phyloP scores from a whole-genome alignment of 768 basidiomycete species.

The Amylocystis lapponica region DNA sequence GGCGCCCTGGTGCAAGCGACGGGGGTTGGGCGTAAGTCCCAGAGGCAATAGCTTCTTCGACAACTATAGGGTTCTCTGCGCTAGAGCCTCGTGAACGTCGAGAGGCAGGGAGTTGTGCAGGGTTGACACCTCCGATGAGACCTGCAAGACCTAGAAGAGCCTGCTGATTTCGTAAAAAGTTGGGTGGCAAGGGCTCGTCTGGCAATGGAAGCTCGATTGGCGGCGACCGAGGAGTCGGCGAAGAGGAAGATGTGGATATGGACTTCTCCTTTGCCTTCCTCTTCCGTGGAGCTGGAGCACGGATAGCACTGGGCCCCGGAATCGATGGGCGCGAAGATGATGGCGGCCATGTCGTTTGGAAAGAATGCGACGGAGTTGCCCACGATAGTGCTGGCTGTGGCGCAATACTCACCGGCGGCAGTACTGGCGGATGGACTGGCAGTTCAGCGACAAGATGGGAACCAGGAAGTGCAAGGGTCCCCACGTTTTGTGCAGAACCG shows the following conservation, averaged over 20 bases:
- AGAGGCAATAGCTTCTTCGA: conserved; percentile 46
- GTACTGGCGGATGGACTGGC: conserved; percentile 74
- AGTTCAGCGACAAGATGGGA: conserved; percentile 87
- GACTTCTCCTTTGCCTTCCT: conserved; percentile 30
- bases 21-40: conserved; percentile 22
- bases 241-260: conserved; percentile 15
- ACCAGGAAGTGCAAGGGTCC: conserved; percentile 98
- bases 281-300: conserved; percentile 19
- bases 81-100: conserved; percentile 43
- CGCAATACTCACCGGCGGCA: conserved; percentile 33
- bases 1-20: conserved; percentile 16
- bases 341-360: conserved; percentile 8
- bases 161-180: conserved; percentile 70
- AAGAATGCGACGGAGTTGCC: background rate
- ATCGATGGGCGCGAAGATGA: no score
- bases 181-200: conserved; percentile 51
- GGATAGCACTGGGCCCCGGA: conserved; percentile 8
- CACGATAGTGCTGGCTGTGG: no score
- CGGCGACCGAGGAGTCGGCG: conserved; percentile 44
- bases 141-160: conserved; percentile 71
- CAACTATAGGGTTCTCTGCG: conserved; percentile 60
- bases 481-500: conserved; percentile 76
- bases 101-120: conserved; percentile 47
- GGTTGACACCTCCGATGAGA: conserved; percentile 59
- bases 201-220: conserved; percentile 61